These are phyloP conservation scores for Trichocomaceae sp. DNA, from an alignment of 2,329 filamentous ascomycete genomes.

Conservation along the genomic window DNA sequence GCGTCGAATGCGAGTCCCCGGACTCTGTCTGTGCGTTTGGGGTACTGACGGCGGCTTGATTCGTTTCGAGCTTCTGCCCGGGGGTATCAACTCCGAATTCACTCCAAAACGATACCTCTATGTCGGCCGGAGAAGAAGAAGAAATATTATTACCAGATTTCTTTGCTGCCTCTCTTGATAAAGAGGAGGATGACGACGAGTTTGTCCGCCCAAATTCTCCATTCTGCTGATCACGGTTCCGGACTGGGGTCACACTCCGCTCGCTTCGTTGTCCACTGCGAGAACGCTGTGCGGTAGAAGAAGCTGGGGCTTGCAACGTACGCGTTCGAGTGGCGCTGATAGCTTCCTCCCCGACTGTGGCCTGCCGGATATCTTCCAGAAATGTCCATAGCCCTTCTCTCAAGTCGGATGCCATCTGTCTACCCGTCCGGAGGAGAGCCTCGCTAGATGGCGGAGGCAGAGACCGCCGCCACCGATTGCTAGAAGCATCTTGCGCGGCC, in stretches of 20 bases:
- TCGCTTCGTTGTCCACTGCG: conserved; percentile 22
- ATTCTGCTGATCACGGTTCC: conserved; percentile 26
- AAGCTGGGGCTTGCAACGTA: conserved; percentile 25
- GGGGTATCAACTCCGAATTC: conserved; percentile 47
- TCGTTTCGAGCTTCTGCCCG: conserved; percentile 33
- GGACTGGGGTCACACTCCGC: conserved; percentile 25
- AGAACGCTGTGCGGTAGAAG: conserved; percentile 20
- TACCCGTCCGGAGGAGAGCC: conserved; percentile 50
- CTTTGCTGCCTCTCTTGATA: conserved; percentile 24
- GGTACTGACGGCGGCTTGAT: conserved; percentile 20
- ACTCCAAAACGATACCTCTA: conserved; percentile 44
- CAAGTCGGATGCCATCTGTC: conserved; percentile 83
- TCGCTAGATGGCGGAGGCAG: conserved; percentile 44
- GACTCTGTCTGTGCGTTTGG: conserved; percentile 33
- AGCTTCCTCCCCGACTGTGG: conserved; percentile 89
- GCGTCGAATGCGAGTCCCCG: conserved; percentile 33
- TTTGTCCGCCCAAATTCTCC: conserved; percentile 23
- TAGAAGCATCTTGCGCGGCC: conserved; percentile 28
- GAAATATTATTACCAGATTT: conserved; percentile 37
- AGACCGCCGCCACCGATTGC: conserved; percentile 36
- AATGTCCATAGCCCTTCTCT: conserved; percentile 89
- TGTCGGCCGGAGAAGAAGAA: conserved; percentile 31
- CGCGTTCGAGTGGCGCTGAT: conserved; percentile 51
- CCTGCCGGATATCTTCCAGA: conserved; percentile 89
- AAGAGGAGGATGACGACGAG: conserved; percentile 26